phyloP scores from a whole-genome alignment of 1,139 yeast species.

The Zhuliangozyma parablackwelliae region DNA sequence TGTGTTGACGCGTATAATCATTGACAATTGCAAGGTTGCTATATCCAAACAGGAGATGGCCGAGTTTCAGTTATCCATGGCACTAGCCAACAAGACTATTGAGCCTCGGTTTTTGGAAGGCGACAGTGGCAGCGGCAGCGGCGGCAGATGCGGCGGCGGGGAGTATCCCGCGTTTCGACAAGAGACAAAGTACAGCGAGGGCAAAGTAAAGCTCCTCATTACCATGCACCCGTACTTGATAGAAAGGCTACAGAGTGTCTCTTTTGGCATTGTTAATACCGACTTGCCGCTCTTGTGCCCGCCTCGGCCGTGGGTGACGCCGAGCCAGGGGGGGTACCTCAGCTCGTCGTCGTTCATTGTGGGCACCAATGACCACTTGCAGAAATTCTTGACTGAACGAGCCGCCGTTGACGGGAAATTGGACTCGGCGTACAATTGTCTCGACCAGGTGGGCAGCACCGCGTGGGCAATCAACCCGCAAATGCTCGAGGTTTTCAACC shows the following conservation, averaged over 20 bases:
- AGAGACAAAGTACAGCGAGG: background rate
- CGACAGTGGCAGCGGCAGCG: background rate
- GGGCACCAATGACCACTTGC: conserved; percentile 16
- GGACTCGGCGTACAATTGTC: conserved; percentile 24
- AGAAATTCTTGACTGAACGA: conserved; percentile 17
- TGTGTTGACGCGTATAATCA: conserved; percentile 16
- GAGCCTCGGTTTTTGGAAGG: background rate
- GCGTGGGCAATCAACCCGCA: conserved; percentile 37
- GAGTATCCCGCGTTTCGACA: conserved; percentile 2
- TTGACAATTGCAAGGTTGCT: conserved; percentile 18
- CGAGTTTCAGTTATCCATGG: conserved; percentile 1
- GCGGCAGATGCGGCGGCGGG: background rate
- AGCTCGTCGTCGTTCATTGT: conserved; percentile 23
- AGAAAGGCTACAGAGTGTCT: conserved; percentile 13
- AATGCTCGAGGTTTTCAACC: conserved; percentile 20
- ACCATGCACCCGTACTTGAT: conserved; percentile 23
- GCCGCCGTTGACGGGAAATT: conserved; percentile 34
- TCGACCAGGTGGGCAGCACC: conserved; percentile 25
- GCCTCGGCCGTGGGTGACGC: conserved; percentile 35
- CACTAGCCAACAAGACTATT: background rate
- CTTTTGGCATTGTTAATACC: background rate
- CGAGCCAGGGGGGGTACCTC: conserved; percentile 34
- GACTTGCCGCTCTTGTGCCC: conserved; percentile 37
- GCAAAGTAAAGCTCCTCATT: conserved; percentile 5
- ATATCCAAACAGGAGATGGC: conserved; percentile 8